These are phyloP conservation scores for Asterochloris sp. DNA, from an alignment of 139 green algal genomes.

Conservation along the genomic window DNA sequence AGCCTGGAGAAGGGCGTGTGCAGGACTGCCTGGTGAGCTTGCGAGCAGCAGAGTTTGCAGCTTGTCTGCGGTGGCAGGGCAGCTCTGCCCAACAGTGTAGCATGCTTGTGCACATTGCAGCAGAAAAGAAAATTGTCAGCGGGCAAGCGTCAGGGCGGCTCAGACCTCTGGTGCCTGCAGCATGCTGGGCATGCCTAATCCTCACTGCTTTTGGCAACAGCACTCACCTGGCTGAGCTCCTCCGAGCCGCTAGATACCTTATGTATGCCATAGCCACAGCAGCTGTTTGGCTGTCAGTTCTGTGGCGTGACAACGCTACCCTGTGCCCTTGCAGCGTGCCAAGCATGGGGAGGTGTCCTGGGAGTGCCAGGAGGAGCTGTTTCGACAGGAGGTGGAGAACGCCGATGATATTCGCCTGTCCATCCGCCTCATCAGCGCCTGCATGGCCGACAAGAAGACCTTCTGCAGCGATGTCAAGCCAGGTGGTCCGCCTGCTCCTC, in stretches of 20 bases:
- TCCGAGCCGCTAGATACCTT: not conserved
- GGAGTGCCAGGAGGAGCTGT: conserved; percentile 75
- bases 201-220: not conserved
- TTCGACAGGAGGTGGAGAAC: conserved; percentile 77
- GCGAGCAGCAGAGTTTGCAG: no score
- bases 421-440: conserved; percentile 57
- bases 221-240: no score
- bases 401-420: conserved; percentile 75
- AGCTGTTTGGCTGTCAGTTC: not conserved
- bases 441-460: conserved; percentile 61
- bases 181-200: not conserved
- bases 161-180: not conserved
- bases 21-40: conserved; percentile 67
- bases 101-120: no score
- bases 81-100: not conserved
- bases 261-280: not conserved
- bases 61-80: not conserved
- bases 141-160: no score
- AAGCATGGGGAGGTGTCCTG: conserved; percentile 43
- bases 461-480: conserved; percentile 69
- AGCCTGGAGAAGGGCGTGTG: conserved; percentile 49
- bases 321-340: conserved; percentile 33
- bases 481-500: conserved; percentile 12
- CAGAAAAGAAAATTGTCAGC: no score
- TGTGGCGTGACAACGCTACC: no score